A percentile compares a stretch with the other conserved stretches of the same genome.
phyloP scores from a whole-genome alignment of 23 red algal genomes.

The Chondrus crispus region DNA sequence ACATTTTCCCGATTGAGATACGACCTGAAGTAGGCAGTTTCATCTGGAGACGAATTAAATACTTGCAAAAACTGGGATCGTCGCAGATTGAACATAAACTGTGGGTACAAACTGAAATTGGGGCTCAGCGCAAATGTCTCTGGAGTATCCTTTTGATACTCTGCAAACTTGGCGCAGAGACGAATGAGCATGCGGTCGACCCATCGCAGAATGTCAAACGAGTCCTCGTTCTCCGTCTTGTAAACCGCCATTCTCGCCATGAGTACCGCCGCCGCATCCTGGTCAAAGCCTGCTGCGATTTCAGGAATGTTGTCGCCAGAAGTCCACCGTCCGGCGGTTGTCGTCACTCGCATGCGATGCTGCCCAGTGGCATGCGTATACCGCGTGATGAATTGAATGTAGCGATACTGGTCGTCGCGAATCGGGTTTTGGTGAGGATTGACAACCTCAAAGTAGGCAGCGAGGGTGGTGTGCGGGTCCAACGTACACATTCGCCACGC shows the following conservation, averaged over 20 bases:
- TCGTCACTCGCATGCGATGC: conserved; percentile 86
- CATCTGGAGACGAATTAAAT: conserved; percentile 95
- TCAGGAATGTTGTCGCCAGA: conserved; percentile 76
- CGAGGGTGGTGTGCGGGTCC: conserved; percentile 77
- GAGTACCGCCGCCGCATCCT: conserved; percentile 93
- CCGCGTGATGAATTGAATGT: conserved; percentile 88
- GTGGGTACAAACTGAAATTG: conserved; percentile 93
- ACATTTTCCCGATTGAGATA: conserved; percentile 92
- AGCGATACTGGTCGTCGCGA: conserved; percentile 90
- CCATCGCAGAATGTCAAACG: conserved; percentile 99
- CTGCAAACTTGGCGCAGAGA: conserved; percentile 87
- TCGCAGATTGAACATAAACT: conserved; percentile 98
- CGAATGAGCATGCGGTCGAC: conserved; percentile 97
- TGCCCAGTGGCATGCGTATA: conserved; percentile 86
- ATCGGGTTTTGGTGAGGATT: conserved; percentile 90
- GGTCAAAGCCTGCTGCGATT: conserved; percentile 91
- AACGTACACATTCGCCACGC: conserved; percentile 90
- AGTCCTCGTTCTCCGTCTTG: conserved; percentile 98
- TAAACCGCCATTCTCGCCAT: conserved; percentile 96
- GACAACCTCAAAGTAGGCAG: conserved; percentile 91
- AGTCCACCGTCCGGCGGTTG: conserved; percentile 86
- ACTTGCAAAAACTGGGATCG: conserved; percentile 91
- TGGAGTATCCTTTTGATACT: conserved; percentile 83
- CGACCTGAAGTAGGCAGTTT: conserved; percentile 90
- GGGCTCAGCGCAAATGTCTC: conserved; percentile 81